Base-by-base conservation (phyloP, 2,329 filamentous ascomycete species). In the Piedraia hortae region DNA sequence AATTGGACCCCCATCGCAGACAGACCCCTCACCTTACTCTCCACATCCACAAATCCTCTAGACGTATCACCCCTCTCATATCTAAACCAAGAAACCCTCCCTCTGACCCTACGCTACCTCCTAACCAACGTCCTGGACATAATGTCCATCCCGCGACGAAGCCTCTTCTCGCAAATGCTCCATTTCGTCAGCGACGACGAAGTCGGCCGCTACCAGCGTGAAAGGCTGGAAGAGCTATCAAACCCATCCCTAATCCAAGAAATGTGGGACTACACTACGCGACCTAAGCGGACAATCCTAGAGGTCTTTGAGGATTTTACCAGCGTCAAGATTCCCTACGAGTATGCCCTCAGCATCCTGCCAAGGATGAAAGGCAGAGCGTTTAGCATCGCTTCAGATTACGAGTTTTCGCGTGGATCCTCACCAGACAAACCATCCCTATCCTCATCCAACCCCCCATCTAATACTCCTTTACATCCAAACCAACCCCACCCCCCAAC, bases 281-380 rank as follows among this genome's bases (percentile, higher is more conserved):
- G 85, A 5, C 74, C 82, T 1, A 68, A 78, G 15, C 68, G 85
- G 15, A 88, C 73, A 26, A 90, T 93, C 26, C 52, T 97, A 4
- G 85, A 97, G 45, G 70, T 90, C 3, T 57, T 97, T 13, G 67
- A 82, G 25, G 85, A 97, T 34, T 97, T 97, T 35, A 60, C 71
- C 18, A 69, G 62, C 0, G 70, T 93, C 24, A 68, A 67, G 29
- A 63, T 97, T 2, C 80, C 85, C 0, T 73, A 67, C 46, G 53
- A 69, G 24, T 62, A 68, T 21, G 55, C 69, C 2, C 55, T 73
- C 6, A 63, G 68, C 24, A 54, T 80, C 9, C 67, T 97, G 24
- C 85, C 85, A 0, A 37, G 67, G 3, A 68, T 93, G 20, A 66
- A 77, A n/a, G 71, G 68, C n/a, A 61, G 85, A 4, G 73, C 89